Evolutionary conservation across 2,329 filamentous ascomycete species (phyloP).

Genomic region (Tolypocladium pustulatum): DNA sequence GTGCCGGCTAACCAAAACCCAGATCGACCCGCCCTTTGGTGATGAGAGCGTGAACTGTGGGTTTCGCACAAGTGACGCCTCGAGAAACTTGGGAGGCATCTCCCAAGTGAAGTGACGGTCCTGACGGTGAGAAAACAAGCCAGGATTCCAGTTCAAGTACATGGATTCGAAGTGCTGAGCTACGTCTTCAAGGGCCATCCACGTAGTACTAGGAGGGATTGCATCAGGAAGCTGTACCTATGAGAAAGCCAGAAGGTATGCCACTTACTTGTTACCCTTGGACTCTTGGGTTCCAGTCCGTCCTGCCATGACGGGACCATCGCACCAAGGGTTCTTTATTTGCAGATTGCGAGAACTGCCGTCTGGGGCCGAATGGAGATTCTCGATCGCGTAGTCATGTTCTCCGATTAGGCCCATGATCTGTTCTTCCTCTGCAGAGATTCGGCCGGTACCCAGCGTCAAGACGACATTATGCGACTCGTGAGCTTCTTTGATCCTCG

Average conservation of each 20-base stretch:
- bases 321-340: slow-evolving; percentile 93
- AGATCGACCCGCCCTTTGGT: slow-evolving; percentile 51
- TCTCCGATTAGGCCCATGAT: slow-evolving; percentile 75
- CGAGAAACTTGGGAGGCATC: slow-evolving; percentile 36
- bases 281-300: neutral
- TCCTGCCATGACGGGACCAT: slow-evolving; percentile 57
- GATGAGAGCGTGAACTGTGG: slow-evolving; percentile 63
- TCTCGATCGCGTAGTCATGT: slow-evolving; percentile 88
- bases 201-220: slow-evolving; percentile 61
- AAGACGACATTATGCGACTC: slow-evolving; percentile 71
- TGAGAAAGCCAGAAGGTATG: neutral
- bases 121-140: slow-evolving; percentile 68
- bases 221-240: slow-evolving; percentile 3
- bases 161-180: slow-evolving; percentile 90
- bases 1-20: slow-evolving; percentile 80
- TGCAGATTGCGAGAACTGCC: slow-evolving; percentile 55
- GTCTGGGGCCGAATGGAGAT: slow-evolving; percentile 50
- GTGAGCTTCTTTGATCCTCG: slow-evolving; percentile 63
- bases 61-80: slow-evolving; percentile 51
- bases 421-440: slow-evolving; percentile 67
- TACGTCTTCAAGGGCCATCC: slow-evolving; percentile 83
- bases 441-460: slow-evolving; percentile 79
- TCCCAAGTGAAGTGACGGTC: slow-evolving; percentile 89
- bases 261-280: slow-evolving; percentile 1
- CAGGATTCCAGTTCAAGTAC: slow-evolving; percentile 95